Evolutionary conservation across 352 stramenopile genomes (phyloP).

Genomic region (Phytophthora nicotianae): DNA sequence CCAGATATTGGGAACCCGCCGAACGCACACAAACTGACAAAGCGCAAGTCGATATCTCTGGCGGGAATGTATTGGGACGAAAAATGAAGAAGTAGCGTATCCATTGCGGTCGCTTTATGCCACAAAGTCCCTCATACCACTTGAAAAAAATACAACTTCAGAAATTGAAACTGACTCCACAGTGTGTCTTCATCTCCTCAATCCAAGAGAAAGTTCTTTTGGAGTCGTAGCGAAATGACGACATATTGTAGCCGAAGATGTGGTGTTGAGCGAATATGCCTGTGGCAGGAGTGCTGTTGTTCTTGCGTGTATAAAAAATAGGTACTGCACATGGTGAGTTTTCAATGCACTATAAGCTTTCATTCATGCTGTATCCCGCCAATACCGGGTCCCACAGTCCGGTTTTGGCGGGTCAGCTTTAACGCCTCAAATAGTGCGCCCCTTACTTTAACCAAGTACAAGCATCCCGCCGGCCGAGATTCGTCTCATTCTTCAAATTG

Average conservation of each 20-base stretch:
- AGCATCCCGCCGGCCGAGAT: not conserved
- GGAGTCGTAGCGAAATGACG: constrained; percentile 9
- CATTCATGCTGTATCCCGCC: too few species aligned
- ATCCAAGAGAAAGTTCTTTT: constrained; percentile 38
- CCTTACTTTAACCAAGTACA: constrained; percentile 7
- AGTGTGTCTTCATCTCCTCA: not conserved
- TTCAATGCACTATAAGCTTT: too few species aligned
- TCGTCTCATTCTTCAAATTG: constrained; percentile 41
- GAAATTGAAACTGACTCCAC: not conserved
- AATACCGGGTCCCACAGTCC: not conserved
- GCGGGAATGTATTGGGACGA: not conserved
- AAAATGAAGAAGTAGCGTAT: not conserved
- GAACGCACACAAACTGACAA: constrained; percentile 17
- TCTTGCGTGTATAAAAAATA: too few species aligned
- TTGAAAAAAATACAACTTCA: not conserved
- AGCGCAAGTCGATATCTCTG: constrained; percentile 26
- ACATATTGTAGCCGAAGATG: constrained; percentile 10
- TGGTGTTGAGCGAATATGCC: not conserved
- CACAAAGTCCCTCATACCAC: too few species aligned
- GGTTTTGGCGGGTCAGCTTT: constrained; percentile 19
- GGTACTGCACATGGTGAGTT: too few species aligned
- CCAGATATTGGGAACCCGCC: not conserved
- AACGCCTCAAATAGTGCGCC: constrained; percentile 1
- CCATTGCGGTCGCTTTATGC: too few species aligned
- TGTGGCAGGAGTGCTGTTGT: not conserved